Base-by-base conservation (phyloP, 768 basidiomycete species). In the Daedalea quercina region DNA sequence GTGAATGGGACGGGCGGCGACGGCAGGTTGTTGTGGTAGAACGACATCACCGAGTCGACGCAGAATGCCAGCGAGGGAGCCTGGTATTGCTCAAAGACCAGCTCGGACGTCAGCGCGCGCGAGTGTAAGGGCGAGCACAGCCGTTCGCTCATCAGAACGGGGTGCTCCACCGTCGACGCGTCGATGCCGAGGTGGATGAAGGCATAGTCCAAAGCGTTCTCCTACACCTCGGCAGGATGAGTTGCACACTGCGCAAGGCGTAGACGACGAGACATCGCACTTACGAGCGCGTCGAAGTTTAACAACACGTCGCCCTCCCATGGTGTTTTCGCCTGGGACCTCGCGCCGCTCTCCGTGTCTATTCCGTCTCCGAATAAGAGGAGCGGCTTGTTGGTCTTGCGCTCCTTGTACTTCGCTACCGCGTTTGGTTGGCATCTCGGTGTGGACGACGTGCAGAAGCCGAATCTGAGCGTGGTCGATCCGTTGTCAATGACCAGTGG, bases 271-370 rank as follows among this genome's bases (percentile, higher is more conserved):
- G 9, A 43, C 8, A 20, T 22, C 25, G n/a, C n/a, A 76, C 90
- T 70, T 70, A 97, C 95, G 77, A 98, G 73, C 23, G 91, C 85
- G 69, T 98, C 96, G 60, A 87, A 90, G 68, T 93, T 94, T 60
- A 92, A 76, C 44, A 97, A 67, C 20, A 96, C 82, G 63, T 98
- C 96, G 8, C 92, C 94, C 65, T 99, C 96, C 86, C 90, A 98
- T 50, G 95, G 85, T 0, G 82, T 83, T 61, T 81, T 84, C 7
- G 84, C 77, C 65, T 90, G 89, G 1, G 82, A 79, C 60, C 86
- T 80, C 53, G 90, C 86, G 11, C 84, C 87, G 37, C 86, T 87
- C 66, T 99, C 96, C 12, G 82, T 74, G 42, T 96, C 94, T 26
- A 91, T 81, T 11, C 83, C 92, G 28, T 87, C 82, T 0, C 96